Base-by-base conservation (phyloP, 2,329 filamentous ascomycete genomes). In the Xylariaceae sp. region DNA sequence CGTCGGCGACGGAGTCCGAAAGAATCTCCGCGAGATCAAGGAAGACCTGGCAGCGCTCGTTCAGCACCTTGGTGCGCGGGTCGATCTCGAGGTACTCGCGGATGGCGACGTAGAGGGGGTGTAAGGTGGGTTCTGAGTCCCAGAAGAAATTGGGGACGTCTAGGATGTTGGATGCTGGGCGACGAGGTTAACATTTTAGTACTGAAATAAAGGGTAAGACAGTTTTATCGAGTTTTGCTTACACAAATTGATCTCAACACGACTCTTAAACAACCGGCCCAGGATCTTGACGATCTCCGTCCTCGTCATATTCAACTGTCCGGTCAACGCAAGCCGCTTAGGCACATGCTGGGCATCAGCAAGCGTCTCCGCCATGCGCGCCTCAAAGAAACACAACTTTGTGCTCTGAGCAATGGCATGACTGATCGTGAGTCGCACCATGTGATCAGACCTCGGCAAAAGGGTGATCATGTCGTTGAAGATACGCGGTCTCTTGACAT, bases 401-500 rank as follows among this genome's bases (percentile, higher is more conserved):
- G 94, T 99, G 73, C 92, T 97, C 75, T 99, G 94, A 0, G 92
- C 92, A 67, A 99, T 97, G 44, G 92, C 94, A 72, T 99, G 94
- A 73, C 90, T 95, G 78, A 99, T 99, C 39, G 93, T 92, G 13
- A 99, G 81, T 76, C 97, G 97, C 72, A 97, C 96, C 93, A 99
- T 97, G 76, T 99, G 94, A 76, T 99, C 94, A 34, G 82, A 84
- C 45, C 90, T 88, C 61, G 91, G 95, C 63, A 95, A 83, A 50
- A 99, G 78, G 0, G 94, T 99, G 68, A 99, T 97, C 94, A 99
- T 99, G 74, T 99, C 94, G 75, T 99, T 97, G 78, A 95, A 99
- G 35, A 99, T 89, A 58, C 94, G 85, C 3, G 94, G 94, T 53
- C 92, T 85, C 63, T 92, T 88, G 39, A 94, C 91, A 59, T 90